Percentiles rank a stretch among this genome's conserved stretches.
Evolutionary conservation across 1,284 basidiomycete species (phyloP).

Genomic region (Fomitopsis pinicola): DNA sequence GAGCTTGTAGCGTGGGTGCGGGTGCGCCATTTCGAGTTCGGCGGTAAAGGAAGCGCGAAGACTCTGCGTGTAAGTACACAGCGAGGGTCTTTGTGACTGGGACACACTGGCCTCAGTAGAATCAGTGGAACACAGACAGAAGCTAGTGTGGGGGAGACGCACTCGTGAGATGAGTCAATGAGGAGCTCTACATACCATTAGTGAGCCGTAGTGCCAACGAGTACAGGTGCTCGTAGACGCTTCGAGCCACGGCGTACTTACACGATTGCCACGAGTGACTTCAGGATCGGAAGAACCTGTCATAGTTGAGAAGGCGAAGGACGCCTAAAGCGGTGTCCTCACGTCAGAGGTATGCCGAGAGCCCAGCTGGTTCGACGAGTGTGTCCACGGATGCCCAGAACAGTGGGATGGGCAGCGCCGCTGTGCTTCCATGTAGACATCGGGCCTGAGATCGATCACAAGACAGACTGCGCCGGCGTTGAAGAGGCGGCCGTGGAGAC

Average conservation of each 20-base stretch:
- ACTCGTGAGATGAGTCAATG: background rate
- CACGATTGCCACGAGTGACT: background rate
- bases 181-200: background rate
- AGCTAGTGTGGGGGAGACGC: background rate
- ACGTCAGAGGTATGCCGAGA: background rate
- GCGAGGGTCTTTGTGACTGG: background rate
- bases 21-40: background rate
- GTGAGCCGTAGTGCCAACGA: background rate
- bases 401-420: background rate
- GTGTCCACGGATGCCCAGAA: background rate
- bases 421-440: background rate
- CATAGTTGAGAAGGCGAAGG: background rate
- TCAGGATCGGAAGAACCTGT: background rate
- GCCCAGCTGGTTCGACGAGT: background rate
- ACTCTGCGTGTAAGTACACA: background rate
- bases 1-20: constrained; percentile 1
- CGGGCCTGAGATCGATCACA: constrained; percentile 1
- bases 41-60: background rate
- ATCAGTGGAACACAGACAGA: background rate
- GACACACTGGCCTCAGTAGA: background rate
- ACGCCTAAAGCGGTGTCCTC: background rate
- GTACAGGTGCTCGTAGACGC: background rate
- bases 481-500: background rate
- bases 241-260: background rate
- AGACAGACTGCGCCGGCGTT: constrained; percentile 3